Evolutionary conservation across 2,329 filamentous ascomycete species (phyloP).

Genomic region (Aspergillus sp.): DNA sequence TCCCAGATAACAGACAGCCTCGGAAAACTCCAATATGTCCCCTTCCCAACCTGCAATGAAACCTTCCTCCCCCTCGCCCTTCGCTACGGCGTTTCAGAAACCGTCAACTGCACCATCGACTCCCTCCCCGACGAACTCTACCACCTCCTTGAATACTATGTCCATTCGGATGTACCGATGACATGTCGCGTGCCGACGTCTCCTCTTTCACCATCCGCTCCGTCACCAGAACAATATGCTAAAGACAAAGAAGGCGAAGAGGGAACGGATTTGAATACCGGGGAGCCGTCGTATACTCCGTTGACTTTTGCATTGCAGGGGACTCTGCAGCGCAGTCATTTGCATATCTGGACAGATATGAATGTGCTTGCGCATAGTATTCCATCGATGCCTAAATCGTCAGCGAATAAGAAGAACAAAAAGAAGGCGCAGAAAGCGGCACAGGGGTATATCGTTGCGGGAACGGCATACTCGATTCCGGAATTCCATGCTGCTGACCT

Average conservation of each 20-base stretch:
- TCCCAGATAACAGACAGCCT: constrained; percentile 62
- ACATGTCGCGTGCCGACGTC: constrained; percentile 82
- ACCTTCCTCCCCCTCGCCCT: constrained; percentile 76
- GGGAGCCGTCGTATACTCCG: constrained; percentile 52
- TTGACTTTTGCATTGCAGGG: constrained; percentile 84
- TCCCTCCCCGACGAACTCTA: constrained; percentile 48
- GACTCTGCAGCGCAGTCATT: constrained; percentile 77
- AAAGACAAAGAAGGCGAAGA: constrained; percentile 34
- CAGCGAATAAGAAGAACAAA: constrained; percentile 19
- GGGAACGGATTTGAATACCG: constrained; percentile 38
- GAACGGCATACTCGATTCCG: constrained; percentile 77
- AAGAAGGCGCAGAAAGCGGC: constrained; percentile 51
- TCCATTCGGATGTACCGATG: constrained; percentile 90
- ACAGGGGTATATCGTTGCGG: constrained; percentile 78
- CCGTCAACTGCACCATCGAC: constrained; percentile 51
- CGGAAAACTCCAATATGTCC: constrained; percentile 83
- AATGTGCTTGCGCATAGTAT: constrained; percentile 73
- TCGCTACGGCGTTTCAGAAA: constrained; percentile 66
- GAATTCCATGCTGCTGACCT: constrained; percentile 50
- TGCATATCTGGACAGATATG: constrained; percentile 83
- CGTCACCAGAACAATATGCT: constrained; percentile 16
- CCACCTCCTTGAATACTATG: constrained; percentile 71
- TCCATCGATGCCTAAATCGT: constrained; percentile 14
- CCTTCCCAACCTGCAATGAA: constrained; percentile 86
- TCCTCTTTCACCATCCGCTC: constrained; percentile 45